phyloP scores from a whole-genome alignment of 2,329 filamentous ascomycete genomes.

The Ophiostoma tasmaniense region DNA sequence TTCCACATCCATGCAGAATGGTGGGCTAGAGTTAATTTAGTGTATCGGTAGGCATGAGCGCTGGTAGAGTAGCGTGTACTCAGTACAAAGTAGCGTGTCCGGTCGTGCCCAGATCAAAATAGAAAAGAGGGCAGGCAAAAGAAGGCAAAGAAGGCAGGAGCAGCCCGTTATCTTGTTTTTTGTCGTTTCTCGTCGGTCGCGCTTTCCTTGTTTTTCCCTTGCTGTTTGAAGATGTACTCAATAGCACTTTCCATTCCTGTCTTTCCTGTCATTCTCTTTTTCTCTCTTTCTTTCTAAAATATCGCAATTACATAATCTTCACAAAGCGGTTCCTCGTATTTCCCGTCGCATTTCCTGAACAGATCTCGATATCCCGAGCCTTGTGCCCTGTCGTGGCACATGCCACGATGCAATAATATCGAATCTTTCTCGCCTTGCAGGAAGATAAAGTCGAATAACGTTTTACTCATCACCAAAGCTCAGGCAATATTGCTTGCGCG shows the following conservation, averaged over 20 bases:
- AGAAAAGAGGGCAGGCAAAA: neutral
- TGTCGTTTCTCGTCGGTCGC: slow-evolving; percentile 1
- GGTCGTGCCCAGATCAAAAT: no score
- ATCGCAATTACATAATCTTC: neutral
- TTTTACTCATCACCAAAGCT: no score
- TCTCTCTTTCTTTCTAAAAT: neutral
- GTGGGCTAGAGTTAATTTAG: neutral
- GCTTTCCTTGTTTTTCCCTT: slow-evolving; percentile 11
- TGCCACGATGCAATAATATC: neutral
- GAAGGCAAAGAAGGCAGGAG: neutral
- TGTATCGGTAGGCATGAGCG: neutral
- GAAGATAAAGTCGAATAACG: neutral
- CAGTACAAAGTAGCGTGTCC: neutral
- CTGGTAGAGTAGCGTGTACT: neutral
- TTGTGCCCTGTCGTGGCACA: neutral
- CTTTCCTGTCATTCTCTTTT: neutral
- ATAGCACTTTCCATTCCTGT: neutral
- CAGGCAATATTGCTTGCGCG: neutral
- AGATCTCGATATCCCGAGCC: neutral
- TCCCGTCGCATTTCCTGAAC: no score
- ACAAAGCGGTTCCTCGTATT: neutral
- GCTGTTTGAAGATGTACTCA: neutral
- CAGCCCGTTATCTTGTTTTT: slow-evolving; percentile 7
- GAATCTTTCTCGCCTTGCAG: neutral
- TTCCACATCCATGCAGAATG: neutral